phyloP scores from a whole-genome alignment of 2,329 filamentous ascomycete genomes.

The Fusarium papillatum region DNA sequence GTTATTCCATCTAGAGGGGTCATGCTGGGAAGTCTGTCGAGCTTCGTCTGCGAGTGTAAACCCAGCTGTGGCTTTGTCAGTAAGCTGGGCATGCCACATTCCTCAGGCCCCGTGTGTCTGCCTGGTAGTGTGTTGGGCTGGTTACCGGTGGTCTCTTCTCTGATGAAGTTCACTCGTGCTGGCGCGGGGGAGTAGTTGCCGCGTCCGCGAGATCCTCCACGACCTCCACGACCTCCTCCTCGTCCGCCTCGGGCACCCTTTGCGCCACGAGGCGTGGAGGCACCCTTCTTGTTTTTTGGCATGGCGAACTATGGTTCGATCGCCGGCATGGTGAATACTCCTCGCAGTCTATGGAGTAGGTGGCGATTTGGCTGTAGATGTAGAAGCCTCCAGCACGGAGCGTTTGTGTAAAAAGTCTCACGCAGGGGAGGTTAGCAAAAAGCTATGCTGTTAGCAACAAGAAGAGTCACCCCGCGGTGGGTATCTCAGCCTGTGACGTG shows the following conservation, averaged over 20 bases:
- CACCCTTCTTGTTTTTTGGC: conserved; percentile 43
- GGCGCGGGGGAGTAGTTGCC: conserved; percentile 17
- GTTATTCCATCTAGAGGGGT: conserved; percentile 55
- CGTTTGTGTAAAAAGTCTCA: conserved; percentile 1
- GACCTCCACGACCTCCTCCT: conserved; percentile 34
- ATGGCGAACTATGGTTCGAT: conserved; percentile 20
- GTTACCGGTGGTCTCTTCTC: conserved; percentile 33
- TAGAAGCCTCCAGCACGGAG: not conserved
- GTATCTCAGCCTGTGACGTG: conserved; percentile 1
- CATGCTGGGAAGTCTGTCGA: conserved; percentile 61
- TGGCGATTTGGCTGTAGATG: not conserved
- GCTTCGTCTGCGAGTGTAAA: conserved; percentile 61
- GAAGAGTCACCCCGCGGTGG: conserved; percentile 36
- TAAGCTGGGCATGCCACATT: not conserved
- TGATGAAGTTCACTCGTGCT: conserved; percentile 8
- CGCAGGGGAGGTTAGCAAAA: not conserved
- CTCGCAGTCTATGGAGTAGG: not conserved
- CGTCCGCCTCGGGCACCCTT: conserved; percentile 34
- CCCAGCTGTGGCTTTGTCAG: conserved; percentile 33
- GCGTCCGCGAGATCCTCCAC: conserved; percentile 24
- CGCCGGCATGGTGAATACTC: conserved; percentile 25
- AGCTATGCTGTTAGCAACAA: conserved; percentile 27
- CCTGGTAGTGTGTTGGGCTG: not conserved
- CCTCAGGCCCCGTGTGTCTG: not conserved
- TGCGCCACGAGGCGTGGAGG: conserved; percentile 31